Conservation (phyloP, 768 basidiomycete species). For the Leccinum pellstonianum region DNA sequence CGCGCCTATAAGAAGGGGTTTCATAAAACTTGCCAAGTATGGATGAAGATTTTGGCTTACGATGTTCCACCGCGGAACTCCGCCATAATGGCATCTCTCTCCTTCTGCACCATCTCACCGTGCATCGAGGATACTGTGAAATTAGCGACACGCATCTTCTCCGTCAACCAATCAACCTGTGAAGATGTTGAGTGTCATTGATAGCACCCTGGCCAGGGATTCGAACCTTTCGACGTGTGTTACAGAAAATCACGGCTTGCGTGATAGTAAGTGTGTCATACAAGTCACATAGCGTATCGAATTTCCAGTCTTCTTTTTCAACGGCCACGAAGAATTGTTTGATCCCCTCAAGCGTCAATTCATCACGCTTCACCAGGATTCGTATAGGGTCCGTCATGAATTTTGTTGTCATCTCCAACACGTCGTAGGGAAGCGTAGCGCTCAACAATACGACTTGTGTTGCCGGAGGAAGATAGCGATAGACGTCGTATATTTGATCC, state of each 20-base stretch:
- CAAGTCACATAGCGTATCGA: constrained; percentile 94
- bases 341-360: constrained; percentile 94
- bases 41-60: constrained; percentile 43
- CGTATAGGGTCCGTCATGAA: constrained; percentile 99
- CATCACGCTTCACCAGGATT: constrained; percentile 98
- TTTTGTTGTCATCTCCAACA: constrained; percentile 98
- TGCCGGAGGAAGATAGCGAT: constrained; percentile 94
- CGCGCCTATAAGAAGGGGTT: constrained; percentile 55
- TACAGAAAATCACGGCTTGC: constrained; percentile 99
- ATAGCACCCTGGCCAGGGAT: not conserved
- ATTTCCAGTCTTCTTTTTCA: constrained; percentile 99
- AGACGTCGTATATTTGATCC: constrained; percentile 99
- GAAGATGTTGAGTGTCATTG: constrained; percentile 10
- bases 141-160: constrained; percentile 98
- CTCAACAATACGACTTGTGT: constrained; percentile 97
- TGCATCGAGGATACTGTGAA: constrained; percentile 98
- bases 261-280: constrained; percentile 99
- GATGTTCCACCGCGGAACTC: constrained; percentile 93
- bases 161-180: constrained; percentile 96
- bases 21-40: constrained; percentile 8
- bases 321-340: constrained; percentile 98
- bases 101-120: constrained; percentile 95
- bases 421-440: constrained; percentile 94
- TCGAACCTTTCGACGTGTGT: constrained; percentile 90
- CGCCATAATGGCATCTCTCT: constrained; percentile 94